Conservation (phyloP, 441 rosid genomes). For the Aleurites moluccanus region DNA sequence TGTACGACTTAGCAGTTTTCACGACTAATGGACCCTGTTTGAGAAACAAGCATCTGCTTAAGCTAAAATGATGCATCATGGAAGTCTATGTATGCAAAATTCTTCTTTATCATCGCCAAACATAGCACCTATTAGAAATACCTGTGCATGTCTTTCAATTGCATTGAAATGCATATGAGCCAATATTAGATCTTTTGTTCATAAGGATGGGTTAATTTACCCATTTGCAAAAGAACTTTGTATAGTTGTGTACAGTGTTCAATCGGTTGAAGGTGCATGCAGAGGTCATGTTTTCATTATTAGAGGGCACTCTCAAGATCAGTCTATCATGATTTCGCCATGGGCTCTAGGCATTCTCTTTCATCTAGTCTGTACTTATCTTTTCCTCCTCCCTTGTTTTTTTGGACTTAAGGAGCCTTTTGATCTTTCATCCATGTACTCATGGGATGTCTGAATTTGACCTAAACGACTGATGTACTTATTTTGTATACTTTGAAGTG, state of each 20-base stretch:
- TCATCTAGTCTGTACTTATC: constrained; percentile 35
- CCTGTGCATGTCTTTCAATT: constrained; percentile 47
- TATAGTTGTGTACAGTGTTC: constrained; percentile 42
- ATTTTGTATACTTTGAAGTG: constrained; percentile 32
- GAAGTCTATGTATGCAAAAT: constrained; percentile 50
- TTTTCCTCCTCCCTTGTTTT: constrained; percentile 11
- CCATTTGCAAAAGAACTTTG: constrained; percentile 27
- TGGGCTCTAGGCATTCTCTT: constrained; percentile 30
- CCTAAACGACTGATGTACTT: constrained; percentile 34
- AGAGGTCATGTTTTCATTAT: constrained; percentile 33
- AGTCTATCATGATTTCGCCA: constrained; percentile 28
- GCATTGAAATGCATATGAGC: constrained; percentile 36
- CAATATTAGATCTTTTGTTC: constrained; percentile 21
- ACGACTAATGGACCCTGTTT: constrained; percentile 13
- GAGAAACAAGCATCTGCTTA: constrained; percentile 33
- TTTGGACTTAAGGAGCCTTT: constrained; percentile 27
- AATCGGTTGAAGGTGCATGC: constrained; percentile 46
- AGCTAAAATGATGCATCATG: constrained; percentile 35
- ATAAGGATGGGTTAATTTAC: constrained; percentile 26
- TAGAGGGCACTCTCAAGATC: constrained; percentile 33
- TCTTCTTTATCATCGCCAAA: constrained; percentile 36
- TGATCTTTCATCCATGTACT: constrained; percentile 26
- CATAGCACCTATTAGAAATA: constrained; percentile 39
- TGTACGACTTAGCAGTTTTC: background rate
- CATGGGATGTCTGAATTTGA: constrained; percentile 31